Conservation (phyloP, 1,284 basidiomycete species). For the Ustilago tritici region DNA sequence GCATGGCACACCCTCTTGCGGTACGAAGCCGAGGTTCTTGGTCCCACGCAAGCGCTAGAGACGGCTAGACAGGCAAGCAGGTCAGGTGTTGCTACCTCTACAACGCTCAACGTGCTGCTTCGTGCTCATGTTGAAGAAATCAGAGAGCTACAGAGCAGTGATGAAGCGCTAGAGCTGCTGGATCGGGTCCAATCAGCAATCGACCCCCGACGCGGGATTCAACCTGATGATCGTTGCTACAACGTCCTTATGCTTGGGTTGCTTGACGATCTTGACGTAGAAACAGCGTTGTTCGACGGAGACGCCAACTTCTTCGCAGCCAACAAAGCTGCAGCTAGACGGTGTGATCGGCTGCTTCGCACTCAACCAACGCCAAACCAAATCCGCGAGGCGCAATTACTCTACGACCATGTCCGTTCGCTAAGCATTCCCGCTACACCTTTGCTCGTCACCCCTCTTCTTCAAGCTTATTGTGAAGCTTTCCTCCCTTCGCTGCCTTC, state of each 20-base stretch:
- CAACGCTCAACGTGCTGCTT: constrained; percentile 27
- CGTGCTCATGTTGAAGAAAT: constrained; percentile 30
- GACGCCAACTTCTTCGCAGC: neutral
- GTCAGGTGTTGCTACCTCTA: constrained; percentile 5
- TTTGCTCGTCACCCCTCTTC: constrained; percentile 47
- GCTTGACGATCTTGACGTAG: neutral
- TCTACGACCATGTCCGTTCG: constrained; percentile 49
- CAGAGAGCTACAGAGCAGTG: constrained; percentile 41
- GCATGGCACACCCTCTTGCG: constrained; percentile 41
- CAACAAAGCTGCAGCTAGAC: neutral
- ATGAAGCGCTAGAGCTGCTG: constrained; percentile 52
- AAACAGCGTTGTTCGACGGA: neutral
- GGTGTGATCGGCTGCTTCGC: neutral
- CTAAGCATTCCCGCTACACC: constrained; percentile 32
- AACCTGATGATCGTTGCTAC: constrained; percentile 26
- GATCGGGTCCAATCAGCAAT: constrained; percentile 20
- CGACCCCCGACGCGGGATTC: constrained; percentile 17
- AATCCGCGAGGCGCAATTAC: constrained; percentile 48
- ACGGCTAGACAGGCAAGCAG: constrained; percentile 15
- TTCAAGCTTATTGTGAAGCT: constrained; percentile 55
- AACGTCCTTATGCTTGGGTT: constrained; percentile 33
- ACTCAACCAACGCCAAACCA: constrained; percentile 39
- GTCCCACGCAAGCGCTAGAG: constrained; percentile 27
- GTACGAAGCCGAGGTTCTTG: constrained; percentile 27
- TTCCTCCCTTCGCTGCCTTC: constrained; percentile 54